phyloP scores from a whole-genome alignment of 805 yeast genomes.

The Ogataea siamensis region DNA sequence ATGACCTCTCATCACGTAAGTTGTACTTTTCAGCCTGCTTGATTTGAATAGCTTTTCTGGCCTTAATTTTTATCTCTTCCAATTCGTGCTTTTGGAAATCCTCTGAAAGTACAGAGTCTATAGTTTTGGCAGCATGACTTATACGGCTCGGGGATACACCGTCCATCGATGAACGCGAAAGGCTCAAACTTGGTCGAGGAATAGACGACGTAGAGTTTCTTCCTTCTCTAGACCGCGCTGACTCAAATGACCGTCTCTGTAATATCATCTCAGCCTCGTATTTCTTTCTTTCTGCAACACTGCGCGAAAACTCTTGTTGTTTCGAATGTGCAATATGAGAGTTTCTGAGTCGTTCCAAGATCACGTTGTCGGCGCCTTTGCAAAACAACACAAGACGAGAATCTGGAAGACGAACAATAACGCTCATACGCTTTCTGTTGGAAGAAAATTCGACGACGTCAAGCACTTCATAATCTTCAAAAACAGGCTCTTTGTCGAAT shows the following conservation, averaged over 20 bases:
- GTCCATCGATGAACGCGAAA: constrained; percentile 26
- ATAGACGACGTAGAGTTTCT: constrained; percentile 29
- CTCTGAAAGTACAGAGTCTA: constrained; percentile 30
- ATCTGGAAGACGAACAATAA: constrained; percentile 76
- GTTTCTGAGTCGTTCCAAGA: constrained; percentile 67
- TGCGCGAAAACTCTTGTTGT: constrained; percentile 57
- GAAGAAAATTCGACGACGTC: constrained; percentile 86
- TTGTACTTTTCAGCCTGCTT: constrained; percentile 57
- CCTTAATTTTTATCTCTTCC: constrained; percentile 48
- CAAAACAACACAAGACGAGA: constrained; percentile 73
- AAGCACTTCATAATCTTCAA: constrained; percentile 70
- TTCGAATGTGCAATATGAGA: constrained; percentile 59
- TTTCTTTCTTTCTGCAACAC: constrained; percentile 60
- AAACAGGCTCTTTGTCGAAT: constrained; percentile 57
- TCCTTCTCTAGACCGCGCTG: constrained; percentile 24
- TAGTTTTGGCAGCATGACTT: constrained; percentile 10
- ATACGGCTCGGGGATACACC: constrained; percentile 6
- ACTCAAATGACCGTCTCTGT: constrained; percentile 48
- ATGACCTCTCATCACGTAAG: constrained; percentile 32
- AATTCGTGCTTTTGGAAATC: constrained; percentile 51
- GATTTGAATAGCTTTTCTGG: constrained; percentile 57
- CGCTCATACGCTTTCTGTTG: constrained; percentile 89
- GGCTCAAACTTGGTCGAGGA: constrained; percentile 27
- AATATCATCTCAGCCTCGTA: constrained; percentile 76
- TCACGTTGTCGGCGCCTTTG: constrained; percentile 94